Evolutionary conservation across 2,329 filamentous ascomycete genomes (phyloP), one percentile per base, ranked within the genome.

Genomic region (Aspergillus thermomutatus): DNA sequence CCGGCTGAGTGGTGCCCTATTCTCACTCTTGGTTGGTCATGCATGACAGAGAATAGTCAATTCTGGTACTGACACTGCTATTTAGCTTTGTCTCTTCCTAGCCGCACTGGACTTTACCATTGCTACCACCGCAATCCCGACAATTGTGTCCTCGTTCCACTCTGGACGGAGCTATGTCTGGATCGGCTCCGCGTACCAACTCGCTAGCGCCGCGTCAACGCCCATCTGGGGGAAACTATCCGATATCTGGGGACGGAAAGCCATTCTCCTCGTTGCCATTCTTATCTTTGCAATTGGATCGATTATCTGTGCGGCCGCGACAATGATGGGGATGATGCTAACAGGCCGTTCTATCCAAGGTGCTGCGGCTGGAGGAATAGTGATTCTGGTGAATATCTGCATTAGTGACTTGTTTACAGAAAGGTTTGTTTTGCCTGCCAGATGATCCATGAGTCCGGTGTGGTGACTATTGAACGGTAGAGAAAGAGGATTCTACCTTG

Each of bases 151-250:
- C 34, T 77, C 87, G 59, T 83, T 91, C 58, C 65, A 83, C 45
- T 88, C 87, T 6, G 83, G 83, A 5, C 76, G 82, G 11, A 88
- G 87, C 23, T 91, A 90, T 70, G 84, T 85, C 14, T 91, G 88
- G 89, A 87, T 92, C 59, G 88, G 88, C 1, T 84, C 82, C 21
- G 83, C 88, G 0, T 91, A 87, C 69, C 76, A 90, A 3, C 81
- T 91, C 5, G 85, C 85, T 23, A 83, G 83, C 61, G 84, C 87
- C 0, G 84, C 87, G 0, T 79, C 79, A 1, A 83, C 82, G 0
- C 86, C 87, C 0, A 80, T 86, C 11, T 91, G 88, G 88, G 87
- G 85, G 3, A 82, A 80, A 46, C 60, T 80, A 1, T 78, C 74
- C 3, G 81, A 84, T 55, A 83, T 83, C 45, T 83, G 80, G 77